These are phyloP conservation scores for Xylaria sp. DNA, from an alignment of 2,329 filamentous ascomycete species.

Conservation along the genomic window DNA sequence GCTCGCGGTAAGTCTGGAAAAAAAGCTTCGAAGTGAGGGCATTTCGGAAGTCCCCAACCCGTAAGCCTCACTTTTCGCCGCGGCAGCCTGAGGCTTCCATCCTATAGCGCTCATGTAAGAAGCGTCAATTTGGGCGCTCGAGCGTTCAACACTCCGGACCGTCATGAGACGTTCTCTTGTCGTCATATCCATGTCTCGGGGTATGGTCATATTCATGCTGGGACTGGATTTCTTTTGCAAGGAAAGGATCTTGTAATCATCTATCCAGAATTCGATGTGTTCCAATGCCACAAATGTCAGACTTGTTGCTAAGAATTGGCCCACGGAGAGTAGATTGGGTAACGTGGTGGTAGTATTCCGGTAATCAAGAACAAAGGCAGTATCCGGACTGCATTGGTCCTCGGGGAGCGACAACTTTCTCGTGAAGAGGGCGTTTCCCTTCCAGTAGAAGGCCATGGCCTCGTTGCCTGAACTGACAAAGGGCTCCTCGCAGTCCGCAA, in stretches of 20 bases:
- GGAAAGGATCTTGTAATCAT: constrained; percentile 80
- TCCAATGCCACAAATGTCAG: constrained; percentile 93
- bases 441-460: constrained; percentile 99
- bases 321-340: constrained; percentile 82
- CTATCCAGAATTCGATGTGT: constrained; percentile 86
- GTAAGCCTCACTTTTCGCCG: constrained; percentile 56
- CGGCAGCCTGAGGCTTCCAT: constrained; percentile 69
- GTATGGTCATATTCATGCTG: constrained; percentile 72
- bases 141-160: constrained; percentile 77
- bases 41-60: constrained; percentile 55
- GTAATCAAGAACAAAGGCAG: constrained; percentile 94
- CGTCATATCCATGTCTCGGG: constrained; percentile 77
- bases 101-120: constrained; percentile 86
- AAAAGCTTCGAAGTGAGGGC: constrained; percentile 77
- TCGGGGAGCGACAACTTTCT: constrained; percentile 77
- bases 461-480: constrained; percentile 92
- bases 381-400: constrained; percentile 70
- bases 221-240: constrained; percentile 87
- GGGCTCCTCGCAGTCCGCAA: constrained; percentile 96
- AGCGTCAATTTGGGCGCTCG: constrained; percentile 91
- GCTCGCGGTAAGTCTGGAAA: constrained; percentile 72
- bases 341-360: constrained; percentile 85
- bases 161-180: constrained; percentile 91
- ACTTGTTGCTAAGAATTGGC: constrained; percentile 92
- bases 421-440: constrained; percentile 95